phyloP scores from a whole-genome alignment of 163 green algal genomes.

The Botryococcus braunii region DNA sequence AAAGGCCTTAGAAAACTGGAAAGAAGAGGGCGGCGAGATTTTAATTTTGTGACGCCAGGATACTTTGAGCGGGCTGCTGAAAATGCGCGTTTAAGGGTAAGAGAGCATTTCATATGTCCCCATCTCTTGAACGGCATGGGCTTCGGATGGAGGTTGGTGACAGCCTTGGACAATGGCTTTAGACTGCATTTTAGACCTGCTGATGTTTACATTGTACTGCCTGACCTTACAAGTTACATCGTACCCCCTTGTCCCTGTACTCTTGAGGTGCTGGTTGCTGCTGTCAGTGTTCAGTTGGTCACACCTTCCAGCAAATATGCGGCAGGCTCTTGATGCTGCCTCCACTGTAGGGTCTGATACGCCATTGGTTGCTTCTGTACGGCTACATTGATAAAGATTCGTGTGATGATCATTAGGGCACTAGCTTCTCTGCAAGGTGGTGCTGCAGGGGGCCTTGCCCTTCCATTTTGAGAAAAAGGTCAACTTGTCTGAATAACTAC shows the following conservation, averaged over 20 bases:
- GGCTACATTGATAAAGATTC: too few species aligned
- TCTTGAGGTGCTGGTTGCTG: neutral
- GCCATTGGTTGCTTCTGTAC: too few species aligned
- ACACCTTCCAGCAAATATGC: too few species aligned
- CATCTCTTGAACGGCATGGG: neutral
- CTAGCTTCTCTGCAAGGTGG: too few species aligned
- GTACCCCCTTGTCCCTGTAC: neutral
- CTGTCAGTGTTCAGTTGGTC: too few species aligned
- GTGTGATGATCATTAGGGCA: too few species aligned
- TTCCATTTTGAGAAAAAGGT: too few species aligned
- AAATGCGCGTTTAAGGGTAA: slow-evolving; percentile 33
- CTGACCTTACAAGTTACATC: neutral
- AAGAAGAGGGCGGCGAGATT: slow-evolving; percentile 20
- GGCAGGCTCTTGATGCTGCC: too few species aligned
- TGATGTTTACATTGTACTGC: neutral
- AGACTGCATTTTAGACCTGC: neutral
- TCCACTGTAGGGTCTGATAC: too few species aligned
- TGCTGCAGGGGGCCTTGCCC: too few species aligned
- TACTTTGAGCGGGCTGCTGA: slow-evolving; percentile 57
- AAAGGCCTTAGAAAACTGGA: slow-evolving; percentile 17
- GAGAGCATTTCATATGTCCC: neutral
- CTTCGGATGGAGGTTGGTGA: neutral
- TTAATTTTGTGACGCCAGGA: slow-evolving; percentile 69
- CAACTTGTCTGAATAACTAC: too few species aligned
- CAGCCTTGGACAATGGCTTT: neutral